Base-by-base conservation (phyloP, 2,329 filamentous ascomycete species). In the Lachnellula arida region DNA sequence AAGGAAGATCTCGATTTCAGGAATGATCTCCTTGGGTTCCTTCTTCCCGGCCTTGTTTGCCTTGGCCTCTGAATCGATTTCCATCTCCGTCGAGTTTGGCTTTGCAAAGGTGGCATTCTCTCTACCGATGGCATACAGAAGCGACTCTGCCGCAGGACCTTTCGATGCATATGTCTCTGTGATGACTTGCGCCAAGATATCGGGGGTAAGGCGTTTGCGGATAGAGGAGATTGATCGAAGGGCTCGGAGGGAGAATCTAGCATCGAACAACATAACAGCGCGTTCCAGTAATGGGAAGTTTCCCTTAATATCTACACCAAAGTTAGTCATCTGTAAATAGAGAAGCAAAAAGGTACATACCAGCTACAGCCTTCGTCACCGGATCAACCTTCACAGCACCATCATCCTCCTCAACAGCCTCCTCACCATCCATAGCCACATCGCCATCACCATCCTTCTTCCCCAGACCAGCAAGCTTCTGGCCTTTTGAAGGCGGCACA, bases 141-240 rank as follows among this genome's bases (percentile, higher is more conserved):
- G 80, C 65, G 84, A 81, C 70, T 87, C 84, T 63, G 82, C 87
- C 40, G 86, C 86, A 54, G 81, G 73, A 48, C 75, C 75, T 49
- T 76, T 77, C 23, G 81, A 76, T 54, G 86, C 80, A 73, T 91
- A 96, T 43, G 88, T 91, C 67, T 95, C 87, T 65, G 85, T 84
- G 68, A 96, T 88, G 67, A 88, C 87, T 73, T 89, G 85, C 50
- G 86, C 83, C 64, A 97, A 79, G 65, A 96, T 86, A 65, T 93
- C 89, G 56, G 89, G 82, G 14, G 87, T 89, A 65, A 96, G 81
- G 64, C 90, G 85, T 80, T 97, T 97, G 72, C 94, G 91, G 72
- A 97, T 86, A 54, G 91, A 92, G 42, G 94, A 96, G 76, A 97
- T 96, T 66, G 92, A 96, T 68, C 94, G 88, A 62, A 99, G 83